These are phyloP conservation scores for Hypoxylon sp. DNA, from an alignment of 2,329 filamentous ascomycete species.

Conservation along the genomic window DNA sequence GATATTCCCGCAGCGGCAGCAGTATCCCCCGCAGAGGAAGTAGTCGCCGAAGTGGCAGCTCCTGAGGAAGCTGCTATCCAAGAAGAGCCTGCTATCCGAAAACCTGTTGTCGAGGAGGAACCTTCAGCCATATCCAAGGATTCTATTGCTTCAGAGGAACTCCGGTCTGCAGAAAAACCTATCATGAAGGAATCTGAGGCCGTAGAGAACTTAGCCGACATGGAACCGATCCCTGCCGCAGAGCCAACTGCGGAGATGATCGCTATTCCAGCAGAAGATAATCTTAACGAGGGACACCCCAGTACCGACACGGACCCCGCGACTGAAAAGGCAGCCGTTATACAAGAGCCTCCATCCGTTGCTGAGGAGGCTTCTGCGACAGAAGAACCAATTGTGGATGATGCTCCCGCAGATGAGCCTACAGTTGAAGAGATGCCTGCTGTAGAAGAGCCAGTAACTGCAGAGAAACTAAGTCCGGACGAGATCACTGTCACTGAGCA, in stretches of 20 bases:
- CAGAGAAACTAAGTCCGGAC: background rate
- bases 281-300: background rate
- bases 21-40: background rate
- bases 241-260: background rate
- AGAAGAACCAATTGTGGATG: background rate
- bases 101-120: background rate
- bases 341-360: background rate
- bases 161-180: background rate
- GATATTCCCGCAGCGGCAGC: background rate
- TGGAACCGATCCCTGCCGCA: background rate
- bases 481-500: background rate
- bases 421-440: background rate
- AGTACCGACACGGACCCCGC: background rate
- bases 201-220: background rate
- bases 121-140: background rate
- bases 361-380: background rate
- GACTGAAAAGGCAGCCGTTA: background rate
- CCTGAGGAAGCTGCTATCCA: background rate
- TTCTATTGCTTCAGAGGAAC: background rate
- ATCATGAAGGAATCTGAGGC: background rate
- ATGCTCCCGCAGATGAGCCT: background rate
- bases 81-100: background rate
- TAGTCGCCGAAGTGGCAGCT: background rate
- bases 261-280: background rate
- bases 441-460: background rate